Conservation (phyloP, 1,284 basidiomycete genomes). For the Coniferiporia sulphurascens region DNA sequence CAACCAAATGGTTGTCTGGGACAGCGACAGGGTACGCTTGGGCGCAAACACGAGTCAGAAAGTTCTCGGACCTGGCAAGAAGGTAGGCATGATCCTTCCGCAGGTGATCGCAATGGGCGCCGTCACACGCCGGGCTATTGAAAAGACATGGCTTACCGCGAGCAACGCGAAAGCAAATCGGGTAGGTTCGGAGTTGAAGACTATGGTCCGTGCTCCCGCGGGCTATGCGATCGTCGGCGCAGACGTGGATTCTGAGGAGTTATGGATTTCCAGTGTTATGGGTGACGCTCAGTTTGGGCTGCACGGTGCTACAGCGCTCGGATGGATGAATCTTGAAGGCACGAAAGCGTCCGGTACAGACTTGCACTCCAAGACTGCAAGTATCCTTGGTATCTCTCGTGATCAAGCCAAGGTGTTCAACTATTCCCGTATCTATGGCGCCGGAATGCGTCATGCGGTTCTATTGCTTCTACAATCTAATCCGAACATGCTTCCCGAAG, state of each 20-base stretch:
- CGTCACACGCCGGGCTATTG: constrained; percentile 94
- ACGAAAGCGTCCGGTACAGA: constrained; percentile 97
- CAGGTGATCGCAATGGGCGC: constrained; percentile 99
- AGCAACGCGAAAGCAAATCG: constrained; percentile 98
- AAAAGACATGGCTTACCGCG: constrained; percentile 97
- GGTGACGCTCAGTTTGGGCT: constrained; percentile 98
- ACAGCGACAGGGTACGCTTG: constrained; percentile 45
- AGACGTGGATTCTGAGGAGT: constrained; percentile 97
- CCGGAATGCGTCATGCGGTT: constrained; percentile 92
- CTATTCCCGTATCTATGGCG: constrained; percentile 98
- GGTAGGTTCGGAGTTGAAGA: constrained; percentile 95
- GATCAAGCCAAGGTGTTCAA: constrained; percentile 99
- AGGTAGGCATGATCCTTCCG: constrained; percentile 90
- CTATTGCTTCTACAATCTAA: constrained; percentile 87
- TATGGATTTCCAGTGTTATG: constrained; percentile 99
- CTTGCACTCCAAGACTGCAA: constrained; percentile 95
- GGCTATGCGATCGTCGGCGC: constrained; percentile 97
- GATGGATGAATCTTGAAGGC: constrained; percentile 99
- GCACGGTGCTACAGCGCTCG: constrained; percentile 95
- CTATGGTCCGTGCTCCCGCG: constrained; percentile 92
- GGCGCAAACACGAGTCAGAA: constrained; percentile 35
- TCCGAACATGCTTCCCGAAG: constrained; percentile 70
- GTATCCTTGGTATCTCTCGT: constrained; percentile 88
- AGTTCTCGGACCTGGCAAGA: constrained; percentile 34
- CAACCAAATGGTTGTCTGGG: constrained; percentile 94